Base-by-base conservation (phyloP, 176 grass and related monocot genomes). In the Aegilops tauschii region DNA sequence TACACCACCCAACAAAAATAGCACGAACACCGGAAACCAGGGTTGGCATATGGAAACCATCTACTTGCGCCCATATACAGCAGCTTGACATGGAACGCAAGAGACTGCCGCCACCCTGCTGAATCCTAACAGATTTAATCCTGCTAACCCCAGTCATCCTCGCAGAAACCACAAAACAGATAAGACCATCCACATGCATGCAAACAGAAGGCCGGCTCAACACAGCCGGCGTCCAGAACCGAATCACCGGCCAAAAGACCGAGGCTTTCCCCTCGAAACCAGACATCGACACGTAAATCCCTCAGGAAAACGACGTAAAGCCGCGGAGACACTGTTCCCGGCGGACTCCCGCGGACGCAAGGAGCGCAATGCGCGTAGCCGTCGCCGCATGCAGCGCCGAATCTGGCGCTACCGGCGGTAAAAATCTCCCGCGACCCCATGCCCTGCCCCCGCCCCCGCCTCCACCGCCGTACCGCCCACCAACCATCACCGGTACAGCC, bases 291-390 rank as follows among this genome's bases (percentile, higher is more conserved):
- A 88, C 82, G 72, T 82, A 77, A 63, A 62, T 32, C 73, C 73
- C 61, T 37, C 62, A 23, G 31, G 86, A 91, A 82, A 91, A 78
- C 54, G 86, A 91, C 86, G 82, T 88, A 82, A 88, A 81, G 70
- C 50, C 39, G 13, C 9, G 63, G 35, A 80, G 84, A 5, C 20
- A 50, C 14, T 0, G 80, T 5, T 27, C 25, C 42, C 29, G 58
- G 47, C 89, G 73, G n/a, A 28, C 8, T 61, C n/a, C 29, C 37
- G 28, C 17, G 9, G 29, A 36, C 58, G 39, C 5, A 27, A 25
- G 61, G 23, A 25, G 13, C 23, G 82, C 72, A 86, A 91, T 91
- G 90, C 72, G 54, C 70, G 70, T 64, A n/a, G 23, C 71, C 63
- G 20, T 21, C 39, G 14, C 78, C 31, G 71, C 78, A 82, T 86